Conservation (phyloP, 495 filamentous ascomycete species). For the Podospora conica region DNA sequence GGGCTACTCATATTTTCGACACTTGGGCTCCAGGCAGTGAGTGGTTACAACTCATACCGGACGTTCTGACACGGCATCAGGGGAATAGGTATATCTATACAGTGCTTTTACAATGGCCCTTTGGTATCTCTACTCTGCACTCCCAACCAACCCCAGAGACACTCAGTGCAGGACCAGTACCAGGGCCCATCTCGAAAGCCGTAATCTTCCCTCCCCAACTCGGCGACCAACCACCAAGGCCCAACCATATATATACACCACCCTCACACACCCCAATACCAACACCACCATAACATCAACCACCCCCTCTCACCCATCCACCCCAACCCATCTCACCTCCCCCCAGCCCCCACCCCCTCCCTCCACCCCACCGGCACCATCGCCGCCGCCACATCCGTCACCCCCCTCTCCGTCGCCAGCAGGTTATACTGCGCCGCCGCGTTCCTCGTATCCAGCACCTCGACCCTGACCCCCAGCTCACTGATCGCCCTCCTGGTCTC, state of each 20-base stretch:
- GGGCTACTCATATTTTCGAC: too few relatives aligned
- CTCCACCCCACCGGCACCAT: constrained; percentile 82
- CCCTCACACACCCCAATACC: too few relatives aligned
- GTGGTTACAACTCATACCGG: not conserved
- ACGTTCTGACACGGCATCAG: too few relatives aligned
- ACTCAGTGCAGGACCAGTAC: too few relatives aligned
- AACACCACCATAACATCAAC: too few relatives aligned
- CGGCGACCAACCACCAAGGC: not conserved
- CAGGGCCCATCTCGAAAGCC: not conserved
- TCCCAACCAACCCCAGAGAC: not conserved
- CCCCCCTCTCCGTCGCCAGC: constrained; percentile 75
- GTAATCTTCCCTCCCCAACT: not conserved
- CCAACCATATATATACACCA: not conserved
- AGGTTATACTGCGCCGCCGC: constrained; percentile 88
- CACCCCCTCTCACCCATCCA: not conserved
- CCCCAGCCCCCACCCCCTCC: constrained; percentile 39
- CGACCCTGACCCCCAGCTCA: constrained; percentile 74
- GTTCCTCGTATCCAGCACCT: constrained; percentile 89
- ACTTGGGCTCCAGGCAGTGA: too few relatives aligned
- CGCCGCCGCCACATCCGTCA: constrained; percentile 76
- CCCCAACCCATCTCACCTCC: not conserved
- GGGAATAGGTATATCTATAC: not conserved
- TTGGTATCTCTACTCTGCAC: not conserved
- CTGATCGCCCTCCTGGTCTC: constrained; percentile 64
- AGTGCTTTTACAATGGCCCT: not conserved